Evolutionary conservation across 176 grass and related monocot genomes (phyloP).

Genomic region (Puya raimondii): DNA sequence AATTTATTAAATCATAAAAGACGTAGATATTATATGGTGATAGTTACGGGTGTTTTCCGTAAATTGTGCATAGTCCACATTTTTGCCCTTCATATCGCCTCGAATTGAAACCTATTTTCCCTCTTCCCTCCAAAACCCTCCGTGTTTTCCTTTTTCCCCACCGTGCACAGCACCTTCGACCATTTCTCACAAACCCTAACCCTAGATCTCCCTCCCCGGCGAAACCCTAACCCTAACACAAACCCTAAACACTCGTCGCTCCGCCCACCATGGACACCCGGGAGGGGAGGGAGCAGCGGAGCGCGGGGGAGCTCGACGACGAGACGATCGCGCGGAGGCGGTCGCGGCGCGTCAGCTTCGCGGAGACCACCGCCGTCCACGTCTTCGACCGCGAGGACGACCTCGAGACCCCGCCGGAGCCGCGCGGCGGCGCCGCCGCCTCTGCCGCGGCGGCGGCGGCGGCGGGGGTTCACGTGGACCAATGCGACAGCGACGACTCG

Average conservation of each 20-base stretch:
- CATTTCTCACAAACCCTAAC: too few species aligned
- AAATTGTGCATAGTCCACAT: too few species aligned
- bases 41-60: too few species aligned
- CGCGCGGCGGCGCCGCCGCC: constrained; percentile 1
- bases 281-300: constrained; percentile 12
- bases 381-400: constrained; percentile 92
- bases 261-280: constrained; percentile 29
- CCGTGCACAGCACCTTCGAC: background rate
- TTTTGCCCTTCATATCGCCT: too few species aligned
- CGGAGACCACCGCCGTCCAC: constrained; percentile 82
- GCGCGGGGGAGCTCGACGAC: constrained; percentile 47
- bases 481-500: constrained; percentile 9
- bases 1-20: too few species aligned
- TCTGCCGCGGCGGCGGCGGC: constrained; percentile 7
- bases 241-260: constrained; percentile 37
- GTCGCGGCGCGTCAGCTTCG: constrained; percentile 91
- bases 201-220: too few species aligned
- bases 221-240: background rate
- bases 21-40: too few species aligned
- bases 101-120: background rate
- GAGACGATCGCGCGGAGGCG: constrained; percentile 55
- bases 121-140: constrained; percentile 28
- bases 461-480: constrained; percentile 1
- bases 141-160: background rate
- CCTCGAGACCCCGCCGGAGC: constrained; percentile 49